Evolutionary conservation across 805 yeast genomes (phyloP), one percentile per base, ranked within the genome.

Genomic region (Peterozyma toletana): DNA sequence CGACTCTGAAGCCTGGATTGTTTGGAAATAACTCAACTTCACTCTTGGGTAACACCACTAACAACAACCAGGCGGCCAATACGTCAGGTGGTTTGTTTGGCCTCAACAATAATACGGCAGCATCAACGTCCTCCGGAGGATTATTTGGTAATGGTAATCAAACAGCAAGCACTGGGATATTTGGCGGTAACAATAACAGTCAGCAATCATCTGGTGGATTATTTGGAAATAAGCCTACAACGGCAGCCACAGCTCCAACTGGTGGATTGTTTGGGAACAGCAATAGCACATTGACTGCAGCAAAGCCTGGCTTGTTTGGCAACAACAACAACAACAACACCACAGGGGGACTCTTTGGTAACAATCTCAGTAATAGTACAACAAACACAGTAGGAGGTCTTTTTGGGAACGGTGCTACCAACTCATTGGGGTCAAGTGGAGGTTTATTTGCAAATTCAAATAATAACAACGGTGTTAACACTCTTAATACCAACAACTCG

Each of bases 51-150:
- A 52, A 49, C 39, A 35, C 47, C 14, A 53, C 45, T 29, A 48
- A 46, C 38, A 51, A 38, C 30, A 42, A 18, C 33, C 33, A 39
- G 21, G 7, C 7, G 27, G 34, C 33, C 18, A 35, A 29, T 35
- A 14, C 44, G 30, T 30, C 44, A 13, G 40, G 44, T 33, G 18
- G 21, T 11, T 16, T 13, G 11, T 13, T 18, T 31, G 29, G 36
- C 13, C 34, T 14, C 10, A 40, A n/a, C n/a, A 45, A 51, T 36
- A 52, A 51, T 10, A 48, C 50, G 7, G 52, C 58, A 4, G 59
- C 58, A 1, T 61, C 61, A 40, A 56, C 56, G 27, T 53, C 64
- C 13, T 53, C 62, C 16, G 55, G 59, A 2, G 62, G 64, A 3
- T 38, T 60, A 14, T 60, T 60, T 50, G 61, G 54, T 10, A 55